These are phyloP conservation scores for Breviolum minutum DNA, from an alignment of 73 alveolate genomes.

Conservation along the genomic window DNA sequence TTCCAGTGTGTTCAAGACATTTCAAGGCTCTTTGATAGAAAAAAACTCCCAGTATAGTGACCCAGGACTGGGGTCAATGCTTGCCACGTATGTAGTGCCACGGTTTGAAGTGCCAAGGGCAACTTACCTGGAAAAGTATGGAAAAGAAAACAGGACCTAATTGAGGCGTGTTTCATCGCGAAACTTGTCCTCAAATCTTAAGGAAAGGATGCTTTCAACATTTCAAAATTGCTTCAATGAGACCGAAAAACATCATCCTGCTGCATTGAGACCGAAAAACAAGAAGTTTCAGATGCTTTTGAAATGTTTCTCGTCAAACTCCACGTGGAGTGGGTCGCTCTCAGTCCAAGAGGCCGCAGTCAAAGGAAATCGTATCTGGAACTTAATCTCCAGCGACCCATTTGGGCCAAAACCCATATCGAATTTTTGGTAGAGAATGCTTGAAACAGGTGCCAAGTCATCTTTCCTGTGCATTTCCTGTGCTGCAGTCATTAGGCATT, in stretches of 20 bases:
- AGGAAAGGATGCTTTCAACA: too few species aligned
- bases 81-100: slow-evolving; percentile 36
- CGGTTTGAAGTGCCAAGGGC: slow-evolving; percentile 15
- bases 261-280: too few species aligned
- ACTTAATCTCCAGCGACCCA: neutral
- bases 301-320: neutral
- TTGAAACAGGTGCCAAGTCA: too few species aligned
- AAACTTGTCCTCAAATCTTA: too few species aligned
- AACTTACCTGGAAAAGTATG: neutral
- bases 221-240: too few species aligned
- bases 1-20: too few species aligned
- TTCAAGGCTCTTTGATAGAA: too few species aligned
- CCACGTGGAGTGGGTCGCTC: neutral
- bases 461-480: too few species aligned
- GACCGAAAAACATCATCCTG: too few species aligned
- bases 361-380: slow-evolving; percentile 27
- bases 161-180: too few species aligned
- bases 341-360: slow-evolving; percentile 3
- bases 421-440: too few species aligned
- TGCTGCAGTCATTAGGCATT: neutral
- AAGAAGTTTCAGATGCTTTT: neutral
- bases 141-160: too few species aligned
- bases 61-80: neutral
- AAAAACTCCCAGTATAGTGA: neutral
- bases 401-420: neutral